Conservation (phyloP, 352 stramenopile genomes). For the Aphanomyces euteiches region DNA sequence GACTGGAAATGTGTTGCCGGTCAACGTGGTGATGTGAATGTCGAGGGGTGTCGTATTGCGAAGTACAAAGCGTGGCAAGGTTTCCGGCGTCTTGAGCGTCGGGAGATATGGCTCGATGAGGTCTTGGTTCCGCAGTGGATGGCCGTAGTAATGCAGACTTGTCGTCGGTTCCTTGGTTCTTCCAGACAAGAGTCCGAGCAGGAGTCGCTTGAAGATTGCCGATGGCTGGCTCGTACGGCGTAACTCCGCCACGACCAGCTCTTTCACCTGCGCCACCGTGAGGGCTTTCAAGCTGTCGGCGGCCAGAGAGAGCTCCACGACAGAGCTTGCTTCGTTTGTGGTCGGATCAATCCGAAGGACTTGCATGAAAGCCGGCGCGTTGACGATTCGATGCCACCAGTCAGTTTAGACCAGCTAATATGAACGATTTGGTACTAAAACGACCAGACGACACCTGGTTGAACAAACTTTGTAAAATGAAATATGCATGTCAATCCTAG, state of each 20-base stretch:
- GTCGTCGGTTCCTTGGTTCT: not conserved
- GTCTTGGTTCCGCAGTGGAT: not conserved
- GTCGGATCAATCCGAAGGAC: not conserved
- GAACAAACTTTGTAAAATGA: not conserved
- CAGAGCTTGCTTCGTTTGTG: too few relatives aligned
- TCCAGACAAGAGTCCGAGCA: not conserved
- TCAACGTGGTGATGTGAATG: not conserved
- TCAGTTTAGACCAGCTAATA: not conserved
- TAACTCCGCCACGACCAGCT: too few relatives aligned
- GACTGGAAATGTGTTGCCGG: not conserved
- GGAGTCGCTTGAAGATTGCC: too few relatives aligned
- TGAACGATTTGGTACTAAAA: not conserved
- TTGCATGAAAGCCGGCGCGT: not conserved
- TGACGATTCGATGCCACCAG: not conserved
- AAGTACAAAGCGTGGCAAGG: not conserved
- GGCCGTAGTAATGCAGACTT: not conserved
- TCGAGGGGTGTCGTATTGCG: not conserved
- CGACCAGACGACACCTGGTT: not conserved
- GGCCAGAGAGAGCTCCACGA: too few relatives aligned
- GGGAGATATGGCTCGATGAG: not conserved
- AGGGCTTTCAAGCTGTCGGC: too few relatives aligned
- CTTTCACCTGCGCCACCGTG: too few relatives aligned
- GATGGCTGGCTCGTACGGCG: too few relatives aligned
- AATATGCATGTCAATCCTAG: too few relatives aligned
- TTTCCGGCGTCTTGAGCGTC: not conserved